Conservation (phyloP, 2,329 filamentous ascomycete species). For the Hyphodiscus sp. region DNA sequence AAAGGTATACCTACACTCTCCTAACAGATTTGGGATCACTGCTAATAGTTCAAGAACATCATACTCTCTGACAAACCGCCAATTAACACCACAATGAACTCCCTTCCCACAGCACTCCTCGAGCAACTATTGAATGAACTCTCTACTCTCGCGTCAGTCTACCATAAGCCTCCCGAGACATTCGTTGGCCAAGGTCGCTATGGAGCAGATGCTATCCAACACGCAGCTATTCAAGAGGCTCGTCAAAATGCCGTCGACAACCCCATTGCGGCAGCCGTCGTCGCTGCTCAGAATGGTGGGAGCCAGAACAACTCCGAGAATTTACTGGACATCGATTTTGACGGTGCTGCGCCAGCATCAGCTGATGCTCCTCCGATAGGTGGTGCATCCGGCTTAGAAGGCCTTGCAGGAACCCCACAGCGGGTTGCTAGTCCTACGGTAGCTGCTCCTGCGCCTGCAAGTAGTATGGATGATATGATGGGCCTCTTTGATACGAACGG, state of each 20-base stretch:
- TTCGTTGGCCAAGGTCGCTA: constrained; percentile 94
- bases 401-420: constrained; percentile 58
- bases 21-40: not conserved
- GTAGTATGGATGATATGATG: constrained; percentile 77
- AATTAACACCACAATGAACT: constrained; percentile 90
- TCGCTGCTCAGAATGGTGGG: constrained; percentile 54
- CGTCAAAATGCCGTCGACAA: constrained; percentile 88
- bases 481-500: constrained; percentile 52
- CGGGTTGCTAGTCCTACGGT: constrained; percentile 57
- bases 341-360: constrained; percentile 86
- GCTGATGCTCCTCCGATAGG: constrained; percentile 57
- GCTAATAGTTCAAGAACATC: constrained; percentile 54
- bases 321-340: constrained; percentile 91
- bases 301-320: constrained; percentile 83
- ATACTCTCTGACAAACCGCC: constrained; percentile 90
- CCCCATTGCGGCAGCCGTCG: constrained; percentile 80
- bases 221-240: constrained; percentile 94
- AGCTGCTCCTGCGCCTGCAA: constrained; percentile 31
- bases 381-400: constrained; percentile 44
- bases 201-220: constrained; percentile 89
- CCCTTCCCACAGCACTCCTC: constrained; percentile 73
- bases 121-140: constrained; percentile 88
- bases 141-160: constrained; percentile 92
- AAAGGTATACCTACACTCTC: constrained; percentile 50
- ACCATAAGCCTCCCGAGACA: constrained; percentile 97